Percentiles rank a stretch among this genome's conserved stretches.
phyloP scores from a whole-genome alignment of 179 eudicot genomes.

The Actinidia chinensis region DNA sequence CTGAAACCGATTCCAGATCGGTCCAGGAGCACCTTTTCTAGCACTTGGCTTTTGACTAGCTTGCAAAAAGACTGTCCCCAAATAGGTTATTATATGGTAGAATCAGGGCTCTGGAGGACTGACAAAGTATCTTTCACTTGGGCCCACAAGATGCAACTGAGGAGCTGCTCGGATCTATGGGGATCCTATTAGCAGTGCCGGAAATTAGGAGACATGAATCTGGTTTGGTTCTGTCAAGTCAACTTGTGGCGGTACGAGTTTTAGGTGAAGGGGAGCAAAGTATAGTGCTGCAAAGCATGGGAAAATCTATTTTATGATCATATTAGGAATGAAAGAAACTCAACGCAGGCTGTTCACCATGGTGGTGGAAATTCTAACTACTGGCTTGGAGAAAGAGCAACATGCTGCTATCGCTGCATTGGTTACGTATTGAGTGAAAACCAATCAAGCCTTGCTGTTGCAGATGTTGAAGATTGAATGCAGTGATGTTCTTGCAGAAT shows the following conservation, averaged over 20 bases:
- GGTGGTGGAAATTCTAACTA: constrained; percentile 84
- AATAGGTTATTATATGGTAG: constrained; percentile 94
- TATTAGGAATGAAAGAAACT: constrained; percentile 80
- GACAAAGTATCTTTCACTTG: constrained; percentile 91
- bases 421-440: constrained; percentile 75
- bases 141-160: constrained; percentile 95
- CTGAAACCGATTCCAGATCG: constrained; percentile 99
- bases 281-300: constrained; percentile 97
- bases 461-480: constrained; percentile 89
- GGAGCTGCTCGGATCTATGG: constrained; percentile 92
- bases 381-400: constrained; percentile 95
- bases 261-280: constrained; percentile 95
- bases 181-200: constrained; percentile 83
- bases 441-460: constrained; percentile 77
- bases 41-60: constrained; percentile 86
- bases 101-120: constrained; percentile 90
- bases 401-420: constrained; percentile 99
- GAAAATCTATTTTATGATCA: constrained; percentile 92
- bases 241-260: constrained; percentile 91
- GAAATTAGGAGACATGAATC: constrained; percentile 90
- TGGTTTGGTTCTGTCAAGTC: constrained; percentile 84
- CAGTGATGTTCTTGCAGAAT: constrained; percentile 93
- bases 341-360: constrained; percentile 96
- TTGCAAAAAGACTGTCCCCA: constrained; percentile 75
- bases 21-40: constrained; percentile 93